Base-by-base conservation (phyloP, 768 basidiomycete species). In the Butyriboletus loyo region DNA sequence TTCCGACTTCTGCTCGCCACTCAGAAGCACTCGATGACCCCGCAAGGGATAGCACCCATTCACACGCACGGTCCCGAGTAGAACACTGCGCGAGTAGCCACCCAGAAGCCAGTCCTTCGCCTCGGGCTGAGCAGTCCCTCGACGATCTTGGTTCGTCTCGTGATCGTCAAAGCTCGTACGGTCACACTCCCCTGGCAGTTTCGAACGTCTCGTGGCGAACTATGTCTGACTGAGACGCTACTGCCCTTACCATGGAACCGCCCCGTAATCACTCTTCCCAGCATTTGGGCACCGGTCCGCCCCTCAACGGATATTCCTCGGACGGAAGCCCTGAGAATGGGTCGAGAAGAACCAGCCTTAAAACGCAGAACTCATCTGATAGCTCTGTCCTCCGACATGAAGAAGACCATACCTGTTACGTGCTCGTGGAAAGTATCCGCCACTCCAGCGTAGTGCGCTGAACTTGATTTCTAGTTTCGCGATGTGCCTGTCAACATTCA, bases 181-280 rank as follows among this genome's bases (percentile, higher is more conserved):
- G 72, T 24, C 76, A 83, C 63, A 72, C 74, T 24, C 70, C 76
- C 41, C 76, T 77, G 81, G 77, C 15, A 86, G 84, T 67, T 77
- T 77, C 51, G 85, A 86, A 56, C 83, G 82, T 27, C 70, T 87
- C 21, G 68, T 87, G 42, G 76, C 78, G 22, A 68, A 73, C 11
- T 81, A 74, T 52, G 65, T 49, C 63, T 21, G 63, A 69, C 21
- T 60, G 56, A 42, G 60, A 59, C 19, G n/a, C n/a, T n/a, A n/a
- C n/a, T n/a, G n/a, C n/a, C n/a, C n/a, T n/a, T n/a, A n/a, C n/a
- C n/a, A n/a, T n/a, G n/a, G n/a, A n/a, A n/a, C n/a, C n/a, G n/a
- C n/a, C n/a, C n/a, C n/a, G n/a, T n/a, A n/a, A n/a, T 21, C n/a
- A n/a, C n/a, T n/a, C n/a, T n/a, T n/a, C n/a, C n/a, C n/a, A n/a